Evolutionary conservation across 169 alveolate species (phyloP).

Genomic region (Cryptosporidium felis): DNA sequence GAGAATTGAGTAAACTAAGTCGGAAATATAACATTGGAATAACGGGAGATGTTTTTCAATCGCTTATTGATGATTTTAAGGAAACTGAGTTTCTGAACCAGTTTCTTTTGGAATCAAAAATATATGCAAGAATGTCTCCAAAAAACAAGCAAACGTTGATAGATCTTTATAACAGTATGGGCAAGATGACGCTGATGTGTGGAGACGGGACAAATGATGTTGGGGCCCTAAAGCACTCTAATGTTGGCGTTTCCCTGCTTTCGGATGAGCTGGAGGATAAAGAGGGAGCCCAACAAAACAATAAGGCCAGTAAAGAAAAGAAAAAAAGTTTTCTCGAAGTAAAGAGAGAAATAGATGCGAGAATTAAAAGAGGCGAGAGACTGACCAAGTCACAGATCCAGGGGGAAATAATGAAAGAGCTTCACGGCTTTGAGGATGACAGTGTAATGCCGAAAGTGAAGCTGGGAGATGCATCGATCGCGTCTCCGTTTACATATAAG

Average conservation of each 20-base stretch:
- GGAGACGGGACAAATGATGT: constrained; percentile 99
- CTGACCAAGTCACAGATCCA: constrained; percentile 36
- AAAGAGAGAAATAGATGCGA: constrained; percentile 66
- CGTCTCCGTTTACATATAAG: constrained; percentile 97
- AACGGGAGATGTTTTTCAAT: constrained; percentile 77
- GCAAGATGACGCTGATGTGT: constrained; percentile 91
- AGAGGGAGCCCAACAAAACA: neutral
- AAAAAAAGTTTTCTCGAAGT: constrained; percentile 69
- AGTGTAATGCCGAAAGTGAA: constrained; percentile 84
- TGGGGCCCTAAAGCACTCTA: constrained; percentile 97
- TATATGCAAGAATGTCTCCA: constrained; percentile 97
- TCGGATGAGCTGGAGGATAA: constrained; percentile 24
- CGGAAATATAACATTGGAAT: constrained; percentile 65
- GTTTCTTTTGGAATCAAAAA: constrained; percentile 76
- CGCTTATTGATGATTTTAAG: constrained; percentile 73
- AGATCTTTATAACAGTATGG: constrained; percentile 79
- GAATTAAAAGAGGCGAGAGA: constrained; percentile 47
- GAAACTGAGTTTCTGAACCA: constrained; percentile 34
- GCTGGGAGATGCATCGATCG: constrained; percentile 97
- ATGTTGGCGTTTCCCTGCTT: constrained; percentile 96
- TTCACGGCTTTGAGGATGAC: constrained; percentile 82
- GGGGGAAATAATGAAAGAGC: constrained; percentile 76
- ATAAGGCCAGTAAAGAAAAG: constrained; percentile 42
- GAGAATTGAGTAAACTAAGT: neutral
- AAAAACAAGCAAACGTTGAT: constrained; percentile 89